These are phyloP conservation scores for Chrysoporthe deuterocubensis DNA, from an alignment of 2,329 filamentous ascomycete genomes.

Conservation along the genomic window DNA sequence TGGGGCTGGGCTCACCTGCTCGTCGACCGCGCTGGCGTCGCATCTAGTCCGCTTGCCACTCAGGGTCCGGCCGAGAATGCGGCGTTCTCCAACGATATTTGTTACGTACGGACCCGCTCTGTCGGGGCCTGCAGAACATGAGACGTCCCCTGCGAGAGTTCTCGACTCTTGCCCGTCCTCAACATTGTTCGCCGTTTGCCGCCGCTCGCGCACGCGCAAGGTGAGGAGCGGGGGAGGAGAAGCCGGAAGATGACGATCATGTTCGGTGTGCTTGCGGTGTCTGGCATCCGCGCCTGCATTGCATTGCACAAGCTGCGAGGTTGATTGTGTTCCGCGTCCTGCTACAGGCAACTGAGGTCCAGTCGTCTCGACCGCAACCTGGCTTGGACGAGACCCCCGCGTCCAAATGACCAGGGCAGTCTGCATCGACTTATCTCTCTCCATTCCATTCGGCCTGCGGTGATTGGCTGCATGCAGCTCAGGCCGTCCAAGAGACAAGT, in stretches of 20 bases:
- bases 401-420: neutral
- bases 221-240: neutral
- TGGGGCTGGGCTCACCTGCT: constrained; percentile 4
- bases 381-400: neutral
- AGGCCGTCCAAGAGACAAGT: neutral
- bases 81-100: constrained; percentile 1
- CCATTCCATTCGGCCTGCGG: neutral
- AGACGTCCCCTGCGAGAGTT: neutral
- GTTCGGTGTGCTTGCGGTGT: neutral
- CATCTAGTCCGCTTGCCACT: neutral
- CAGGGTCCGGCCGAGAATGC: constrained; percentile 4
- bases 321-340: constrained; percentile 7
- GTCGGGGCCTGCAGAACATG: constrained; percentile 10
- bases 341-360: neutral
- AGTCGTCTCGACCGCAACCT: neutral
- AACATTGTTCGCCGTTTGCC: constrained; percentile 1
- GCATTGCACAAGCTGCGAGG: constrained; percentile 9
- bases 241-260: neutral
- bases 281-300: neutral
- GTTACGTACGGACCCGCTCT: constrained; percentile 28
- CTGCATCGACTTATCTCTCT: constrained; percentile 15
- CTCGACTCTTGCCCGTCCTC: constrained; percentile 4
- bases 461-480: constrained; percentile 10
- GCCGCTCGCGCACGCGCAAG: constrained; percentile 12
- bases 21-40: constrained; percentile 11